Base-by-base conservation (phyloP, 352 stramenopile species). In the Pythium plurisporium region DNA sequence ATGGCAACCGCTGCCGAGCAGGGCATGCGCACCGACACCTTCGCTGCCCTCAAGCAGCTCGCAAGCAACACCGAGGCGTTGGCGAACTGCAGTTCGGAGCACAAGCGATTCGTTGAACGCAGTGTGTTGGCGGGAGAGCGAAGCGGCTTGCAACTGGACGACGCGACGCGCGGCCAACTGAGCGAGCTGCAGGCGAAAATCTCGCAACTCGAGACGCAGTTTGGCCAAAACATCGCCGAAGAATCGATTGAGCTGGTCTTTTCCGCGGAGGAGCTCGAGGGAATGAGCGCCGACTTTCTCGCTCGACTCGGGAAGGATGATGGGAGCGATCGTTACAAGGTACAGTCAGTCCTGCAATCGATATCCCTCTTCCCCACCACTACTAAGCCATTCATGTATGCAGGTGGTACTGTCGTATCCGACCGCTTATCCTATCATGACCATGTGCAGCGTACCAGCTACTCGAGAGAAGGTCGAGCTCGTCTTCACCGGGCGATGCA, bases 351-450 rank as follows among this genome's bases (percentile, higher is more conserved):
- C n/a, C n/a, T n/a, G n/a, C 5, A 11, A 27, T 48, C n/a, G 43
- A 22, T 25, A n/a, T n/a, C n/a, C n/a, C n/a, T n/a, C n/a, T n/a
- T n/a, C n/a, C n/a, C n/a, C n/a, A n/a, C n/a, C n/a, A n/a, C n/a
- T n/a, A n/a, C n/a, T n/a, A n/a, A 33, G 50, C 26, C 19, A 1
- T 37, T 4, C 29, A 2, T 3, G 37, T 2, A 48, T 26, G 0
- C 50, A 87, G 75, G 70, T 90, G 52, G 85, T 73, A 6, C 74
- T 96, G 25, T 95, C 90, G 40, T 96, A 96, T 72, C 85, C 87
- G 41, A 94, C 88, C 1, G 86, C 95, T 29, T 95, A 95, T 61
- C 84, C 87, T 12, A 94, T 97, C 50, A 74, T 94, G 30, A 87
- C 88, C 57, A 93, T 74, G 31, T 96, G 89, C 69, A 83, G 75